phyloP scores from a whole-genome alignment of 768 basidiomycete genomes.

The Suillus placidus region DNA sequence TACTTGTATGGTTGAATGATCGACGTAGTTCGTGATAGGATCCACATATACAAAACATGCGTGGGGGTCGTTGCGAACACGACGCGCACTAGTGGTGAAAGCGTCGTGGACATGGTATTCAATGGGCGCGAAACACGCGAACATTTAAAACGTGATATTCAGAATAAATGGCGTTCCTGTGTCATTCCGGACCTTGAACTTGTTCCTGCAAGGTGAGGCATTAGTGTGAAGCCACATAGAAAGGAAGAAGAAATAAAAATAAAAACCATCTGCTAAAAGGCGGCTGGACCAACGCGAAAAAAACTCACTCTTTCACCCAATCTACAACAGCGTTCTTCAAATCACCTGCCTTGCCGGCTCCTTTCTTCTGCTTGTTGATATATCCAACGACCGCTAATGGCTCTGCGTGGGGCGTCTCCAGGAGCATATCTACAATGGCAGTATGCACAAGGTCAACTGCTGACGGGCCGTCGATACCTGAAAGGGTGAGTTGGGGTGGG shows the following conservation, averaged over 20 bases:
- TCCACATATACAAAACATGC: background rate
- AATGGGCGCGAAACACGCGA: background rate
- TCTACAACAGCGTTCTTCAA: constrained; percentile 12
- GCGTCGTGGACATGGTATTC: background rate
- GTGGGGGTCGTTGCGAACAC: background rate
- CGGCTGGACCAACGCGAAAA: background rate
- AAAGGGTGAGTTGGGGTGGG: constrained; percentile 7
- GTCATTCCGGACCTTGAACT: constrained; percentile 13
- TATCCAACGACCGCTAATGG: background rate
- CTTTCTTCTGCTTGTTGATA: constrained; percentile 22
- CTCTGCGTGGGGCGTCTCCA: background rate
- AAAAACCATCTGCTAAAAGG: background rate
- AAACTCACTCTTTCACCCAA: constrained; percentile 23
- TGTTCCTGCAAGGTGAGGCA: constrained; percentile 17
- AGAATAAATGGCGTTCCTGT: constrained; percentile 2
- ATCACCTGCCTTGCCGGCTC: background rate
- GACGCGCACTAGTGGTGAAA: background rate
- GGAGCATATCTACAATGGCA: constrained; percentile 4
- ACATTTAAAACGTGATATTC: constrained; percentile 18
- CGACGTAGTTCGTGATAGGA: background rate
- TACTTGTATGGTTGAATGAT: background rate
- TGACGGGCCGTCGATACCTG: constrained; percentile 1
- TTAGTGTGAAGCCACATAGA: background rate
- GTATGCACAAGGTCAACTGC: constrained; percentile 2
- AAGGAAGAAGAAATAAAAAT: background rate